Base-by-base conservation (phyloP, 2,329 filamentous ascomycete species). In the Claviceps purpurea region DNA sequence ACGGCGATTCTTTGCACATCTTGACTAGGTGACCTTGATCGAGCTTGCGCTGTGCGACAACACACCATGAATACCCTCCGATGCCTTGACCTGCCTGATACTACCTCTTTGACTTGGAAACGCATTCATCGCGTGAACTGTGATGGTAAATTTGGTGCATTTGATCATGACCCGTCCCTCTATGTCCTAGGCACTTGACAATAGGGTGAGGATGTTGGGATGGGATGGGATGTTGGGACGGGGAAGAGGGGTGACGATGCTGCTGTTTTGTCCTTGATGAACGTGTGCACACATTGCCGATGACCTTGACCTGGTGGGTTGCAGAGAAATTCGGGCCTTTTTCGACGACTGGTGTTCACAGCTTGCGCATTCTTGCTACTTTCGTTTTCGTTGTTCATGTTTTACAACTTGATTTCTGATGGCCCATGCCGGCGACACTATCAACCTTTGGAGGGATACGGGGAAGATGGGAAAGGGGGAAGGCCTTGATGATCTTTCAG, bases 41-140 rank as follows among this genome's bases (percentile, higher is more conserved):
- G 59, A 61, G 59, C 59, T 60, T 57, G 53, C 50, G 49, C 44
- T 41, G 44, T 51, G 50, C 48, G 22, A 41, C 45, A 22, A 14
- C 50, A 37, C 48, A 51, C 48, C 44, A 47, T 42, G 48, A 52
- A 40, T 44, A 48, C 22, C 50, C 37, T 61, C 59, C 59, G 60
- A 64, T 66, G 61, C 60, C 61, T 54, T 66, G 61, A 61, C 61
- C 58, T 64, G 64, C 64, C 60, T 65, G 62, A 64, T 58, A 58
- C 57, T 55, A 56, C 62, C 56, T 58, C 54, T 53, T 59, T 50
- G 58, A 54, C 60, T 58, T 55, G 60, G 59, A 50, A 50, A 34
- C 50, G 51, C 53, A 41, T 34, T 38, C 38, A 53, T 57, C 56
- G 54, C 56, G 58, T 62, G 60, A 60, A 59, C 53, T 55, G 56